Evolutionary conservation across 805 yeast species (phyloP).

Genomic region (Starmerella powellii): DNA sequence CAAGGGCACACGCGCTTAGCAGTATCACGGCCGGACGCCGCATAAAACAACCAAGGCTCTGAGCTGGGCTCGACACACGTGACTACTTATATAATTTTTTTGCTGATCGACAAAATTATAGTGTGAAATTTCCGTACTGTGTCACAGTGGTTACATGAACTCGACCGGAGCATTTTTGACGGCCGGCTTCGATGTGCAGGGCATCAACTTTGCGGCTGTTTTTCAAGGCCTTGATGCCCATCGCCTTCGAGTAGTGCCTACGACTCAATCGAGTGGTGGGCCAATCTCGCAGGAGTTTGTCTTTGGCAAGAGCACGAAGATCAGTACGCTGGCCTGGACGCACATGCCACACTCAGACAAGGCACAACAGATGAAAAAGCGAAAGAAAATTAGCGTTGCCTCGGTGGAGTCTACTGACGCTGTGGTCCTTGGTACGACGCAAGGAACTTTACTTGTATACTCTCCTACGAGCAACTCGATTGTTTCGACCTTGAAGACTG

Average conservation of each 20-base stretch:
- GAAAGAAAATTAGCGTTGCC: constrained; percentile 11
- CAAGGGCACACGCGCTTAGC: no score
- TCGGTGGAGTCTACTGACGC: constrained; percentile 20
- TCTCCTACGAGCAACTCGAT: constrained; percentile 55
- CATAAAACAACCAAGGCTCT: no score
- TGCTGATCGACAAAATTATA: background rate
- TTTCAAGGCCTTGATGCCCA: constrained; percentile 60
- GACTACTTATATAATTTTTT: constrained; percentile 11
- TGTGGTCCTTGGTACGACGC: constrained; percentile 51
- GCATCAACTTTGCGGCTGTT: constrained; percentile 53
- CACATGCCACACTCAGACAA: constrained; percentile 4
- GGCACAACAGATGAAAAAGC: constrained; percentile 21
- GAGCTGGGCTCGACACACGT: background rate
- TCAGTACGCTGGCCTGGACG: constrained; percentile 44
- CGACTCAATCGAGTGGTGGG: constrained; percentile 34
- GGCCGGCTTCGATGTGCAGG: constrained; percentile 45
- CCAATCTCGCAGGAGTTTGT: constrained; percentile 37
- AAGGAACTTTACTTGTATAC: constrained; percentile 52
- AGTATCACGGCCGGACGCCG: no score
- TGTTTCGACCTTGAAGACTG: constrained; percentile 30
- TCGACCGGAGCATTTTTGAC: constrained; percentile 17
- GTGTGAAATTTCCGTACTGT: constrained; percentile 10
- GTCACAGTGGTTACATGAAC: constrained; percentile 1
- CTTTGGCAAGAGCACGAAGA: constrained; percentile 40
- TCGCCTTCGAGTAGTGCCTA: constrained; percentile 40